A percentile compares a stretch with the other conserved stretches of the same genome.
phyloP scores from a whole-genome alignment of 1,284 basidiomycete species.

The Malassezia slooffiae region DNA sequence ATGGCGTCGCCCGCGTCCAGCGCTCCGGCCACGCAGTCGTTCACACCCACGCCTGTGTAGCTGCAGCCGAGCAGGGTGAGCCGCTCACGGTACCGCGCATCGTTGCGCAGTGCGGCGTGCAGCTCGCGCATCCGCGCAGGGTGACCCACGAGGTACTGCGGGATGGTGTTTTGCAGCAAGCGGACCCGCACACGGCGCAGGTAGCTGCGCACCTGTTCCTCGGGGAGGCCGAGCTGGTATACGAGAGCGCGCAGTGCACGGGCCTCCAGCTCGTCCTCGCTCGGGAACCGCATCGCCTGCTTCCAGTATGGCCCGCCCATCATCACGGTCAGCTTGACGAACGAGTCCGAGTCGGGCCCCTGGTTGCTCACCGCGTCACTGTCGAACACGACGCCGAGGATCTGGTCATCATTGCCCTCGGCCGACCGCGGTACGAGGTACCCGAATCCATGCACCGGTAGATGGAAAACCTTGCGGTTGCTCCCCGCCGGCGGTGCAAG shows the following conservation, averaged over 20 bases:
- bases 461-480: conserved; percentile 64
- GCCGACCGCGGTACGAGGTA: conserved; percentile 76
- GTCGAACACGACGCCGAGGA: conserved; percentile 57
- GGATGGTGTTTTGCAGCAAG: conserved; percentile 66
- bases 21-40: conserved; percentile 60
- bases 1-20: conserved; percentile 13
- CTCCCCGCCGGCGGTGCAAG: conserved; percentile 49
- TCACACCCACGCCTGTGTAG: conserved; percentile 76
- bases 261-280: conserved; percentile 17
- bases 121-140: conserved; percentile 59
- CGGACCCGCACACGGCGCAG: conserved; percentile 50
- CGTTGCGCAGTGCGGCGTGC: conserved; percentile 48
- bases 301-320: conserved; percentile 59
- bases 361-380: conserved; percentile 47
- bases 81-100: conserved; percentile 51
- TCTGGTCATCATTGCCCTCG: conserved; percentile 50
- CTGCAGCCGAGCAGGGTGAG: conserved; percentile 73
- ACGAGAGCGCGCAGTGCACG: conserved; percentile 27
- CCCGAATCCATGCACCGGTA: conserved; percentile 72
- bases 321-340: conserved; percentile 75
- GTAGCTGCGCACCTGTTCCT: conserved; percentile 11
- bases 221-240: conserved; percentile 26
- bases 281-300: conserved; percentile 45
- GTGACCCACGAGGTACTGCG: conserved; percentile 67
- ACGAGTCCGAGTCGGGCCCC: conserved; percentile 17